These are phyloP conservation scores for Gynochthodes officinalis DNA, from an alignment of 257 asterid species.

Conservation along the genomic window DNA sequence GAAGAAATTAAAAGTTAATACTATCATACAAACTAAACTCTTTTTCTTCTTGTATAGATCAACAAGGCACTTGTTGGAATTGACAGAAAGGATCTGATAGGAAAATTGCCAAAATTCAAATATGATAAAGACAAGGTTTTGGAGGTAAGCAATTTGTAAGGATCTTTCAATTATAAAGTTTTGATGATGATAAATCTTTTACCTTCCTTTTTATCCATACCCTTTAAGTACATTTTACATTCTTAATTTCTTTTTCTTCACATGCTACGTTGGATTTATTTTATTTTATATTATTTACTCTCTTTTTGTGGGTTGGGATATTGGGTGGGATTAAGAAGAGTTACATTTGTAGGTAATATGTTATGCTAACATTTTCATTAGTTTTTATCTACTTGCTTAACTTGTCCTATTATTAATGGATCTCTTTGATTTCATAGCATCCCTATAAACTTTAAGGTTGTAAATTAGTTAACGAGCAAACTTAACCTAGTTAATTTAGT, in stretches of 20 bases:
- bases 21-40: not conserved
- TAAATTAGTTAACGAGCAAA: not conserved
- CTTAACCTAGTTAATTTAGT: not conserved
- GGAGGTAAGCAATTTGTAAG: constrained; percentile 49
- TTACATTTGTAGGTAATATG: not conserved
- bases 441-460: not conserved
- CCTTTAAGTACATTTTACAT: not conserved
- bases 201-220: not conserved
- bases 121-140: constrained; percentile 81
- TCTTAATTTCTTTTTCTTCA: not conserved
- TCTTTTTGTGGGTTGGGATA: not conserved
- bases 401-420: not conserved
- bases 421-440: not conserved
- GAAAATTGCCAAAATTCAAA: constrained; percentile 77
- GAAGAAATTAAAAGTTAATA: constrained; percentile 7
- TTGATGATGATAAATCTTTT: not conserved
- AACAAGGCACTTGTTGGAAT: constrained; percentile 60
- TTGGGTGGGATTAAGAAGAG: no score
- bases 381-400: not conserved
- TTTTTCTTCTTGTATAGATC: constrained; percentile 43
- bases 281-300: not conserved
- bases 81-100: constrained; percentile 77
- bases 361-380: no score
- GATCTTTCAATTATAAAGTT: not conserved
- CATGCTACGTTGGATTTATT: not conserved